Evolutionary conservation across 495 filamentous ascomycete genomes (phyloP), one percentile per base, ranked within the genome.

Genomic region (Niebla homalea): DNA sequence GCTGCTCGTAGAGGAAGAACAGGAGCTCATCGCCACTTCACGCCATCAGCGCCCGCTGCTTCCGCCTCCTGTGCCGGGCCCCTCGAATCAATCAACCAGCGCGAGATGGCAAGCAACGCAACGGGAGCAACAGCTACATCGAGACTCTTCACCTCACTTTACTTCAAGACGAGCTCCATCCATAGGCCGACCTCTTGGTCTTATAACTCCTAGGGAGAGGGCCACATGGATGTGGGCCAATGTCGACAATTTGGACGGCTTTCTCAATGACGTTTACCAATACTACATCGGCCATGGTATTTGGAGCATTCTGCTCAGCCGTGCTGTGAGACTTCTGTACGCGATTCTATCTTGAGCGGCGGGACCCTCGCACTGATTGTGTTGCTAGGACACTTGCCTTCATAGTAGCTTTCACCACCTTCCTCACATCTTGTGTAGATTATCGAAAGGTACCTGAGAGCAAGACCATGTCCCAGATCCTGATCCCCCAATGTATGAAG

Each of bases 201-300:
- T 78, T 57, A 64, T 72, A 35, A 79, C 81, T 59, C 81, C 83
- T 12, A 85, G 82, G 65, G 80, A 89, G 57, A 86, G 80, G 64
- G 90, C 92, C 3, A 81, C 94, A 75, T 97, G 89, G 84, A 81
- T 83, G 61, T 98, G 92, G 88, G 85, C 85, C 50, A 96, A 95
- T 60, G 86, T 94, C 26, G 77, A 81, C 40, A 92, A 97, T 60
- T 68, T 98, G 51, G 92, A 98, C 63, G 83, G 80, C 52, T 97
- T 96, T 63, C 74, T 98, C 41, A 73, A 77, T 54, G 84, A 94
- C 48, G 90, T 96, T 21, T 98, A 97, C 63, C 73, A 81, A 38
- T 98, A 97, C 61, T 98, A 84, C 63, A 65, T 79, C 19, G 85
- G 85, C 0, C 78, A 84, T 54, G 92, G 92, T 6, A 82, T 95